A percentile compares a stretch with the other conserved stretches of the same genome.
Evolutionary conservation across 371 early-diverging fungal species (phyloP).

Genomic region (Nematocida ausubeli): DNA sequence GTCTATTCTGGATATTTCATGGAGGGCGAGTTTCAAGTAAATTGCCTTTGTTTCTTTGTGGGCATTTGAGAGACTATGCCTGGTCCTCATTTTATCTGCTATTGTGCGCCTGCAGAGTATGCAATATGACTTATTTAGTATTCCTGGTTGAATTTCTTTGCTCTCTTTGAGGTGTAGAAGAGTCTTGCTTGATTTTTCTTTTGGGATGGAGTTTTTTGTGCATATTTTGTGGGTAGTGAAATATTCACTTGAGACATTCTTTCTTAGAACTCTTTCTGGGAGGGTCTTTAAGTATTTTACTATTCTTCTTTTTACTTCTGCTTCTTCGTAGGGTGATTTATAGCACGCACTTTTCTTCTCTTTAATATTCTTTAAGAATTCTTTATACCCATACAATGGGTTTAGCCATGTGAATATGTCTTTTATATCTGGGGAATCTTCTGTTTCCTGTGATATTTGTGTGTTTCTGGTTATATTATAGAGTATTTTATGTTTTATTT

Average conservation of each 20-base stretch:
- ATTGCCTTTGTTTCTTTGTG: constrained; percentile 1
- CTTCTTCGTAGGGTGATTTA: constrained; percentile 15
- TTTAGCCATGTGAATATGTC: constrained; percentile 5
- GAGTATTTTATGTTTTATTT: too few species aligned
- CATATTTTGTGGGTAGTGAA: too few species aligned
- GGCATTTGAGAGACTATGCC: constrained; percentile 13
- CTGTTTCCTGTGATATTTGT: too few species aligned
- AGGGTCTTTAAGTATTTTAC: neutral
- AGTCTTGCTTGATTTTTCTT: neutral
- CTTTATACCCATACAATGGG: neutral
- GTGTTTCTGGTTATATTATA: too few species aligned
- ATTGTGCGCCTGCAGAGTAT: constrained; percentile 18
- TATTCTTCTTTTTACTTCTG: constrained; percentile 16
- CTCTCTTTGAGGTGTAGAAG: neutral
- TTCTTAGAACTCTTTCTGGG: too few species aligned
- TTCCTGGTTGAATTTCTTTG: neutral
- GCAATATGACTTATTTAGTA: constrained; percentile 13
- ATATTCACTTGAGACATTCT: too few species aligned
- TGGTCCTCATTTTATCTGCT: neutral
- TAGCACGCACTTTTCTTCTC: neutral
- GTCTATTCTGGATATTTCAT: neutral
- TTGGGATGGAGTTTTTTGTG: too few species aligned
- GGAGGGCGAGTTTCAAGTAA: constrained; percentile 2
- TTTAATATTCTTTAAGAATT: neutral
- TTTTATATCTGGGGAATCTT: too few species aligned